A percentile compares a stretch with the other conserved stretches of the same genome.
Evolutionary conservation across 306 rosid genomes (phyloP).

Genomic region (Phaseolus lunatus): DNA sequence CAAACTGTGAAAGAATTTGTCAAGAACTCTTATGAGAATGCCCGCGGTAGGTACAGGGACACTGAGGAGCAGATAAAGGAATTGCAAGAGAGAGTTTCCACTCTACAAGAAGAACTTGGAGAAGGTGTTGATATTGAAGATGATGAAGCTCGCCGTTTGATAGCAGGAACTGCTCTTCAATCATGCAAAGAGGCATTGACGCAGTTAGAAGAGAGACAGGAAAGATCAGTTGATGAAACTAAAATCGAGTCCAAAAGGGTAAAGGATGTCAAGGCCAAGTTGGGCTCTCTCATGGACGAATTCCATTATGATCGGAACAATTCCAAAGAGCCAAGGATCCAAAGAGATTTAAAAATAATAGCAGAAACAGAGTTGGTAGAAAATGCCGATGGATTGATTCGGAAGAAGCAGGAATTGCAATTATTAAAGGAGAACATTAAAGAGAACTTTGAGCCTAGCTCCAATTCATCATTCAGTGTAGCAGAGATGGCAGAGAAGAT

Average conservation of each 20-base stretch:
- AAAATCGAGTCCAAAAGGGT: conserved; percentile 64
- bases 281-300: conserved; percentile 64
- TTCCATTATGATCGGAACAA: conserved; percentile 44
- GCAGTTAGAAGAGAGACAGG: conserved; percentile 69
- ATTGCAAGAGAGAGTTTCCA: conserved; percentile 69
- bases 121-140: conserved; percentile 83
- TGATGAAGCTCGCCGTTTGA: conserved; percentile 82
- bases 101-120: conserved; percentile 88
- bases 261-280: conserved; percentile 57
- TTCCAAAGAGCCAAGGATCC: conserved; percentile 37
- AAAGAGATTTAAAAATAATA: conserved; percentile 37
- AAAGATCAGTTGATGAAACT: conserved; percentile 68
- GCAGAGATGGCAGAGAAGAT: conserved; percentile 88
- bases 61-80: conserved; percentile 76
- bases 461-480: conserved; percentile 61
- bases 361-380: conserved; percentile 41
- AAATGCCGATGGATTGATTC: conserved; percentile 36
- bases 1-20: conserved; percentile 94
- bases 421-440: conserved; percentile 57
- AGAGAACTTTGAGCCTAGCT: conserved; percentile 58
- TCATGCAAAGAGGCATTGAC: conserved; percentile 81
- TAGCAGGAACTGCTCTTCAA: conserved; percentile 83
- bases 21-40: conserved; percentile 78
- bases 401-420: conserved; percentile 59
- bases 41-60: conserved; percentile 71